These are phyloP conservation scores for Metschnikowia proteae DNA, from an alignment of 805 yeast species.

Conservation along the genomic window DNA sequence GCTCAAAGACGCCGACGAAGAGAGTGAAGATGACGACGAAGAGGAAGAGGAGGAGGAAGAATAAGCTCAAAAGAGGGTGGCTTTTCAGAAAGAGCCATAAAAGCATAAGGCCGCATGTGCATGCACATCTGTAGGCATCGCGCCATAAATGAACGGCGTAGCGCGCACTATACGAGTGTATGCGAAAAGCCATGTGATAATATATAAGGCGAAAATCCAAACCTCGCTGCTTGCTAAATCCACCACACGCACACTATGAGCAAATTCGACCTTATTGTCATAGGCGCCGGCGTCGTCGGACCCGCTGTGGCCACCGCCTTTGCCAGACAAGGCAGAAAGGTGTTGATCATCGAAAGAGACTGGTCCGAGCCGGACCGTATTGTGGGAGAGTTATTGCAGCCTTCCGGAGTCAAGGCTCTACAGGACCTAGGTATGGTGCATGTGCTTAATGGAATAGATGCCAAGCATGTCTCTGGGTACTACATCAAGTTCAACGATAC, in stretches of 20 bases:
- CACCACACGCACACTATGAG: neutral
- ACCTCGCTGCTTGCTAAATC: neutral
- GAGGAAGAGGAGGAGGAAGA: neutral
- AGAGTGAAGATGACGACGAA: slow-evolving; percentile 36
- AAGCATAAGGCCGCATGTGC: neutral
- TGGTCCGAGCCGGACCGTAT: slow-evolving; percentile 93
- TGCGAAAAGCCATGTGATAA: slow-evolving; percentile 4
- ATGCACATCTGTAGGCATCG: slow-evolving; percentile 5
- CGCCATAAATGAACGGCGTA: slow-evolving; percentile 2
- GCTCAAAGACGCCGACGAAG: slow-evolving; percentile 77
- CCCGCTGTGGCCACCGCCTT: slow-evolving; percentile 87
- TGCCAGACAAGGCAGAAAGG: slow-evolving; percentile 86
- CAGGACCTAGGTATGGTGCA: slow-evolving; percentile 77
- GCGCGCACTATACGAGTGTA: slow-evolving; percentile 5
- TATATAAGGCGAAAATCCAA: neutral
- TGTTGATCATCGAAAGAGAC: slow-evolving; percentile 78
- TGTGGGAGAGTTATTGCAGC: slow-evolving; percentile 96
- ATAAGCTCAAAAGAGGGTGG: neutral
- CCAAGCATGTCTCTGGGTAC: slow-evolving; percentile 76
- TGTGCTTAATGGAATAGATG: slow-evolving; percentile 71
- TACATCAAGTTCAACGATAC: slow-evolving; percentile 64
- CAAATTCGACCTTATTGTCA: slow-evolving; percentile 67
- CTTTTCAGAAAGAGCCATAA: neutral
- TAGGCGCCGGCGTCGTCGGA: slow-evolving; percentile 99
- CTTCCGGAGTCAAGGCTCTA: slow-evolving; percentile 88